phyloP scores from a whole-genome alignment of 768 basidiomycete genomes.

The Tremella yokohamensis region DNA sequence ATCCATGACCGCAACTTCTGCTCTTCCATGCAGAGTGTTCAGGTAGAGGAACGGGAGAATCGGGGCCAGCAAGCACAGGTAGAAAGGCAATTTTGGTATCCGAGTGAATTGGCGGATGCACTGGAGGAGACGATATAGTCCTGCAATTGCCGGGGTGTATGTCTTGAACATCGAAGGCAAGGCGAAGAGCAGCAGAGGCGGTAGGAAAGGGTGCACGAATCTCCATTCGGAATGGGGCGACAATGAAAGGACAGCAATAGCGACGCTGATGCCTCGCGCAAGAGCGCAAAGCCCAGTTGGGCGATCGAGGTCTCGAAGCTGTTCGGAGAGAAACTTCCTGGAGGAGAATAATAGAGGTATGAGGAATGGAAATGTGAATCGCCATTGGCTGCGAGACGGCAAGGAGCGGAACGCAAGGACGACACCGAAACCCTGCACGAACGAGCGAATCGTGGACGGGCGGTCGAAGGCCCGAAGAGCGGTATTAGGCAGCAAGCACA shows the following conservation, averaged over 20 bases:
- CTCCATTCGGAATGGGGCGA: conserved; percentile 96
- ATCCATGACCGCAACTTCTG: conserved; percentile 70
- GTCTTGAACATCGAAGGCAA: conserved; percentile 65
- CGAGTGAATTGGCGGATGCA: conserved; percentile 31
- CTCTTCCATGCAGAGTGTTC: conserved; percentile 70
- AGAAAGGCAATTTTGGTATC: conserved; percentile 30
- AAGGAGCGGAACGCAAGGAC: neutral
- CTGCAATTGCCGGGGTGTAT: conserved; percentile 36
- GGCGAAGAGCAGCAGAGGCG: conserved; percentile 74
- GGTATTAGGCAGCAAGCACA: conserved; percentile 17
- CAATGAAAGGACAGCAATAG: conserved; percentile 66
- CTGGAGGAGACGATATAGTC: conserved; percentile 12
- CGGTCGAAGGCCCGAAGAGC: neutral
- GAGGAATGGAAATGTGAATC: too few relatives aligned
- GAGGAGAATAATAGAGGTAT: too few relatives aligned
- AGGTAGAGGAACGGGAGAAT: conserved; percentile 65
- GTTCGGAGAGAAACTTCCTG: too few relatives aligned
- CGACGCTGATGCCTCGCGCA: conserved; percentile 60
- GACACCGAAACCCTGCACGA: too few relatives aligned
- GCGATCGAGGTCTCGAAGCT: conserved; percentile 21
- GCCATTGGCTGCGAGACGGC: neutral
- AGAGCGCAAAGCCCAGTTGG: conserved; percentile 49
- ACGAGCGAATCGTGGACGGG: too few relatives aligned
- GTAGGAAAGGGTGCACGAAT: conserved; percentile 87
- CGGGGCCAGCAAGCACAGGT: conserved; percentile 56